phyloP scores from a whole-genome alignment of 441 rosid species.

The Brassica balearica region DNA sequence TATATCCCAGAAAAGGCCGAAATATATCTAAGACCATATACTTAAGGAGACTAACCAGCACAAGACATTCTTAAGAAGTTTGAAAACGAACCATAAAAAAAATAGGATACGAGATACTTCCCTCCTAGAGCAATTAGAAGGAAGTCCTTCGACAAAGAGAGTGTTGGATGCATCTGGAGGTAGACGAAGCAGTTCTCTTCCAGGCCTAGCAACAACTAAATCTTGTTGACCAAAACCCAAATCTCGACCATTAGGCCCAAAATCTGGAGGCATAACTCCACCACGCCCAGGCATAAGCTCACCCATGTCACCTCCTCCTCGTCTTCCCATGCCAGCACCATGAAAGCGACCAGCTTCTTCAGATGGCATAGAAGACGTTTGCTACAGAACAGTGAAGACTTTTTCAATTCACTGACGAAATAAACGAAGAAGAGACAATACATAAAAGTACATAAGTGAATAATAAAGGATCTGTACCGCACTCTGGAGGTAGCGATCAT shows the following conservation, averaged over 20 bases:
- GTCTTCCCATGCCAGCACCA: constrained; percentile 54
- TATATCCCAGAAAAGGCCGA: constrained; percentile 84
- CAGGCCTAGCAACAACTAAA: constrained; percentile 49
- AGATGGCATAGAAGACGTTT: constrained; percentile 58
- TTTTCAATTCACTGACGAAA: constrained; percentile 9
- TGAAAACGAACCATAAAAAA: constrained; percentile 17
- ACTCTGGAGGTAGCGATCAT: constrained; percentile 75
- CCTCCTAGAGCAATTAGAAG: constrained; percentile 71
- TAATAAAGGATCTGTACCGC: constrained; percentile 45
- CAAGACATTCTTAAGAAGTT: constrained; percentile 7
- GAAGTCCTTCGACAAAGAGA: constrained; percentile 80
- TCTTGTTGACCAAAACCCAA: constrained; percentile 52
- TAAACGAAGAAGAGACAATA: neutral
- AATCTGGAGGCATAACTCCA: constrained; percentile 50
- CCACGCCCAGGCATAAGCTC: constrained; percentile 56
- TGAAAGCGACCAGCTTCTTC: constrained; percentile 59
- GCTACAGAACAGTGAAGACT: constrained; percentile 55
- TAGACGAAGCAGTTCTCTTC: constrained; percentile 55
- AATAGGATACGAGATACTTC: constrained; percentile 93
- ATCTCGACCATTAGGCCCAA: constrained; percentile 56
- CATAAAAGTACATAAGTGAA: neutral
- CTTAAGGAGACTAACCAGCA: constrained; percentile 47
- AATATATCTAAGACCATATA: constrained; percentile 63
- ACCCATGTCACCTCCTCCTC: constrained; percentile 45
- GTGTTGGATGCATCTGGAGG: constrained; percentile 85